These are phyloP conservation scores for Zanthoxylum bungeanum DNA, from an alignment of 345 rosid genomes.

Conservation along the genomic window DNA sequence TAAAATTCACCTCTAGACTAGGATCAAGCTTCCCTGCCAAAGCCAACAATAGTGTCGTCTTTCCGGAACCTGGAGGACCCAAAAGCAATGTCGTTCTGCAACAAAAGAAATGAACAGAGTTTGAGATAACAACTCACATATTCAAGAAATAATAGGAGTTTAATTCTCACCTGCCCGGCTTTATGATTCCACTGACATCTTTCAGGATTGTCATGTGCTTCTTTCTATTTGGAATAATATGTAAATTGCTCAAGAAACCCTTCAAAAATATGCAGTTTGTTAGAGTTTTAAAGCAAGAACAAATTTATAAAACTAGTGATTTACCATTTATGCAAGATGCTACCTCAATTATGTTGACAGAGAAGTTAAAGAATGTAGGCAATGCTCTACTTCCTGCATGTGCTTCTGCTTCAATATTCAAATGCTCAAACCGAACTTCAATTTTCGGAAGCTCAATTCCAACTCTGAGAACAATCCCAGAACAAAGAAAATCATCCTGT, in stretches of 20 bases:
- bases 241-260: constrained; percentile 30
- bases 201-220: constrained; percentile 53
- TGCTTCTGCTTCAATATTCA: constrained; percentile 43
- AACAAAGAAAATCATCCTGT: not conserved
- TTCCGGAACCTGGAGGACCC: not conserved
- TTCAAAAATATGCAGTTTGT: constrained; percentile 1
- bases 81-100: not conserved
- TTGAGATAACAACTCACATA: not conserved
- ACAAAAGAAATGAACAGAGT: not conserved
- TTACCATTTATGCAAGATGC: not conserved
- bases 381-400: constrained; percentile 42
- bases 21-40: not conserved
- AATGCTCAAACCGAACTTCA: constrained; percentile 50
- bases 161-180: constrained; percentile 57
- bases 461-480: constrained; percentile 31
- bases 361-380: constrained; percentile 43
- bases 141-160: no score
- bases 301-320: not conserved
- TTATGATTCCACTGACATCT: constrained; percentile 65
- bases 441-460: constrained; percentile 47
- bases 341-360: constrained; percentile 41
- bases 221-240: constrained; percentile 47
- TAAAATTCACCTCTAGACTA: not conserved
- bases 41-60: not conserved
- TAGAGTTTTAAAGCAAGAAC: not conserved